Evolutionary conservation across 192 early-diverging fungal species (phyloP).

Genomic region (Coemansia sp.): DNA sequence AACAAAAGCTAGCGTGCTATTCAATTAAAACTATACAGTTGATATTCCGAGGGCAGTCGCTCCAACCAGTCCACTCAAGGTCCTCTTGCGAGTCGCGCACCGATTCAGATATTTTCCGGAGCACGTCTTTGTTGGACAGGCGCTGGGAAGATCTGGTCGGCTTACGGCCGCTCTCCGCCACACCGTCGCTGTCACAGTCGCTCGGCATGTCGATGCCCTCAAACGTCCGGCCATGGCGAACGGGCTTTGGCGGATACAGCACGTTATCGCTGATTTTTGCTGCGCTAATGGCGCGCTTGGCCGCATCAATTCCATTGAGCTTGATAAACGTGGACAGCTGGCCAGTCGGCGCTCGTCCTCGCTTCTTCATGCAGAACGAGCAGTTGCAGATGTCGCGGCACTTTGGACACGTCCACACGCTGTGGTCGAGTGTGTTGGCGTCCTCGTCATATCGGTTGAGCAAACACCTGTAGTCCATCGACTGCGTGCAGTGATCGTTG

Average conservation of each 20-base stretch:
- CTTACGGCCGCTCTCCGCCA: not conserved
- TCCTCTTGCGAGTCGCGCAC: slow-evolving; percentile 4
- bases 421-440: slow-evolving; percentile 16
- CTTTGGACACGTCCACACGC: slow-evolving; percentile 29
- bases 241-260: not conserved
- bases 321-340: slow-evolving; percentile 39
- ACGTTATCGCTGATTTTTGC: slow-evolving; percentile 13
- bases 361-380: slow-evolving; percentile 42
- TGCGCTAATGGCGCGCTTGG: slow-evolving; percentile 9
- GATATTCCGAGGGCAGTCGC: slow-evolving; percentile 17
- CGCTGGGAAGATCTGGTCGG: slow-evolving; percentile 13
- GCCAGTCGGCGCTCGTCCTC: slow-evolving; percentile 31
- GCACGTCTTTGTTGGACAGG: slow-evolving; percentile 11
- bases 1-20: not conserved
- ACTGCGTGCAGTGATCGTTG: slow-evolving; percentile 16
- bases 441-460: slow-evolving; percentile 36
- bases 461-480: slow-evolving; percentile 39
- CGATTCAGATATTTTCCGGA: slow-evolving; percentile 14
- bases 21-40: slow-evolving; percentile 35
- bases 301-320: slow-evolving; percentile 21
- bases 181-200: not conserved
- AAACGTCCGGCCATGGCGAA: not conserved
- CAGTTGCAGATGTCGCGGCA: slow-evolving; percentile 43
- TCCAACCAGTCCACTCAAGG: slow-evolving; percentile 28
- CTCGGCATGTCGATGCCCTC: not conserved